Conservation (phyloP, 768 basidiomycete genomes). For the Chlorophyllum brunneum region DNA sequence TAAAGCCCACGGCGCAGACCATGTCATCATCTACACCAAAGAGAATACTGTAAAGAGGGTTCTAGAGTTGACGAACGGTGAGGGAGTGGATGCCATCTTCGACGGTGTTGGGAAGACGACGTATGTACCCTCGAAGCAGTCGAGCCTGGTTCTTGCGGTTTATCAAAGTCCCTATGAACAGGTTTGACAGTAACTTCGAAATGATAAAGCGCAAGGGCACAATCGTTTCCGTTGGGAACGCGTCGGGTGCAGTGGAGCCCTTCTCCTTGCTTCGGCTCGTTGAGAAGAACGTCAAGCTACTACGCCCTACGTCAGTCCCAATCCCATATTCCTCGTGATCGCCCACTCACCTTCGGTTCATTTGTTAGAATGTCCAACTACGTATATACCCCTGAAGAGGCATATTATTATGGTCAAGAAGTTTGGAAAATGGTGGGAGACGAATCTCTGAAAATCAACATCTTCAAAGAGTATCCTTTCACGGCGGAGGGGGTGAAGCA, state of each 20-base stretch:
- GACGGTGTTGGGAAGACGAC: slow-evolving; percentile 99
- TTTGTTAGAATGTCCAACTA: slow-evolving; percentile 66
- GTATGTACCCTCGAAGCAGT: slow-evolving; percentile 38
- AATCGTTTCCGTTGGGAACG: slow-evolving; percentile 87
- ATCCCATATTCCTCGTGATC: background rate
- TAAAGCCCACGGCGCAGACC: slow-evolving; percentile 73
- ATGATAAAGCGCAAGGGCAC: slow-evolving; percentile 85
- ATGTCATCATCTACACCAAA: slow-evolving; percentile 78
- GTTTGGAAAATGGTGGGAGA: slow-evolving; percentile 58
- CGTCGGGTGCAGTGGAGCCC: slow-evolving; percentile 79
- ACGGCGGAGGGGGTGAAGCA: slow-evolving; percentile 72
- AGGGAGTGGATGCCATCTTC: slow-evolving; percentile 82
- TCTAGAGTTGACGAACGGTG: slow-evolving; percentile 69
- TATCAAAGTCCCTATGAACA: slow-evolving; percentile 21
- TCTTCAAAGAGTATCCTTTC: slow-evolving; percentile 82
- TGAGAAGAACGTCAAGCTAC: slow-evolving; percentile 77
- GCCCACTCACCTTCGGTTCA: background rate
- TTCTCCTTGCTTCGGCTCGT: slow-evolving; percentile 70
- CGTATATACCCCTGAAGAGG: slow-evolving; percentile 69
- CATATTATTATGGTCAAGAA: slow-evolving; percentile 55
- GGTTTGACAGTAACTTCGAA: slow-evolving; percentile 78
- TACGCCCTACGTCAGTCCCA: slow-evolving; percentile 73
- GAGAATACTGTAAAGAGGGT: slow-evolving; percentile 76
- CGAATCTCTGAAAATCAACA: slow-evolving; percentile 59
- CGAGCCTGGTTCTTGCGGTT: background rate